These are phyloP conservation scores for Hypoxylon sp. DNA, from an alignment of 2,329 filamentous ascomycete genomes.

Conservation along the genomic window DNA sequence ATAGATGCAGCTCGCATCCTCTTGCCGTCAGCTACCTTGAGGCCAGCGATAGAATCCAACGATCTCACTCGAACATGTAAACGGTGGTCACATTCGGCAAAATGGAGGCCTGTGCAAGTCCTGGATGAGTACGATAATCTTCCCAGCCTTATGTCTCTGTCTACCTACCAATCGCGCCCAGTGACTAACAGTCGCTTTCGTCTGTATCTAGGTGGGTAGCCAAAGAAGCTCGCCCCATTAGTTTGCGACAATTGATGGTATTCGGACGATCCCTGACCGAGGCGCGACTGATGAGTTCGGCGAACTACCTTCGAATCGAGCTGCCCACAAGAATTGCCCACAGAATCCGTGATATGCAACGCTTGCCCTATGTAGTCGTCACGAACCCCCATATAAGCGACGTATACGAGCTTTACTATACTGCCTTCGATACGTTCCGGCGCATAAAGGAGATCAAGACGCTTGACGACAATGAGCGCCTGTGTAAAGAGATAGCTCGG, in stretches of 20 bases:
- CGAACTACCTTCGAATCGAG: slow-evolving; percentile 97
- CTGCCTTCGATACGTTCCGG: slow-evolving; percentile 91
- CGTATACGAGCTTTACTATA: slow-evolving; percentile 96
- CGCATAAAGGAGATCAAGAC: slow-evolving; percentile 84
- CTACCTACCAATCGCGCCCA: slow-evolving; percentile 7
- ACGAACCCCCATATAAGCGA: slow-evolving; percentile 94
- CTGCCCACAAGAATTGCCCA: slow-evolving; percentile 90
- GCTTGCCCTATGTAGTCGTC: slow-evolving; percentile 92
- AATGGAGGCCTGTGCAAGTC: slow-evolving; percentile 70
- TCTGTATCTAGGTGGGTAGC: slow-evolving; percentile 82
- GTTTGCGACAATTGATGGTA: slow-evolving; percentile 93
- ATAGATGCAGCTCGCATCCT: slow-evolving; percentile 16
- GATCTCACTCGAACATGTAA: slow-evolving; percentile 31
- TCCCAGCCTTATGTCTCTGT: slow-evolving; percentile 4
- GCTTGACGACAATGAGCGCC: slow-evolving; percentile 86
- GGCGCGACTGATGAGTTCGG: slow-evolving; percentile 86
- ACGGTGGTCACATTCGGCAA: slow-evolving; percentile 48
- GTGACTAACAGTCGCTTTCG: slow-evolving; percentile 27
- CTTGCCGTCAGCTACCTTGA: slow-evolving; percentile 24
- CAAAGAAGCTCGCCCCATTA: slow-evolving; percentile 92
- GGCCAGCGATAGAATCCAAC: slow-evolving; percentile 4
- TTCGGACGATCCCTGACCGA: slow-evolving; percentile 95
- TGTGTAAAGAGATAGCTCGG: slow-evolving; percentile 81
- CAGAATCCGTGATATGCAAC: slow-evolving; percentile 96
- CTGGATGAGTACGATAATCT: slow-evolving; percentile 67